Conservation (phyloP, 257 asterid species). For the Verbena officinalis region DNA sequence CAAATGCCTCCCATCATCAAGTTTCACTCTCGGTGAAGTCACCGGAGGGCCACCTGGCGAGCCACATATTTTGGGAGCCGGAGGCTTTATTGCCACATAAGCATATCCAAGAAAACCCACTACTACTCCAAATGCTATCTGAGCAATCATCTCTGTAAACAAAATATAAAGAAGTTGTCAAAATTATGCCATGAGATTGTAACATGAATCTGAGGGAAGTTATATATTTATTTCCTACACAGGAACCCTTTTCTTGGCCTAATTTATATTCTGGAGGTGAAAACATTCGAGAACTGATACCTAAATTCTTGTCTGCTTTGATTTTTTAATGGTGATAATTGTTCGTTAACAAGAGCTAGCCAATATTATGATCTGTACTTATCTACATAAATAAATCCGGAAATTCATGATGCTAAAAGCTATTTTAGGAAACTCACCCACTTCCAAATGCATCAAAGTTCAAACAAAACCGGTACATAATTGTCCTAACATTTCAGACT, state of each 20-base stretch:
- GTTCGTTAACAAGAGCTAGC: not conserved
- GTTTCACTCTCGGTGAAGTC: slow-evolving; percentile 66
- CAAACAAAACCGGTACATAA: not conserved
- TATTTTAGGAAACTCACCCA: too few relatives aligned
- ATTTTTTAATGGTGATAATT: not conserved
- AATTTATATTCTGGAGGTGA: too few relatives aligned
- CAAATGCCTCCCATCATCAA: slow-evolving; percentile 74
- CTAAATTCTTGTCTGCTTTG: not conserved
- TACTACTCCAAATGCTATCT: slow-evolving; percentile 48
- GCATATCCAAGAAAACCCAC: slow-evolving; percentile 56
- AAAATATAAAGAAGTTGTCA: not conserved
- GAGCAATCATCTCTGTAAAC: slow-evolving; percentile 57
- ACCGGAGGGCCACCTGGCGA: slow-evolving; percentile 79
- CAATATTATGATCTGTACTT: not conserved
- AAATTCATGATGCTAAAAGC: not conserved
- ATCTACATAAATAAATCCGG: not conserved
- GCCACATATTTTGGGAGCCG: slow-evolving; percentile 71
- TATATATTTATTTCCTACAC: too few relatives aligned
- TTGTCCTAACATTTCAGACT: too few relatives aligned
- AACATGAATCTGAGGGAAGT: not conserved
- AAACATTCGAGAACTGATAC: not conserved
- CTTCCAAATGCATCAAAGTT: not conserved
- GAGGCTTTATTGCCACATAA: slow-evolving; percentile 58
- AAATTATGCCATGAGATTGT: not conserved
- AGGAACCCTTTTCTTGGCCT: too few relatives aligned